These are phyloP conservation scores for Populus tremula DNA, from an alignment of 345 rosid genomes.

Conservation along the genomic window DNA sequence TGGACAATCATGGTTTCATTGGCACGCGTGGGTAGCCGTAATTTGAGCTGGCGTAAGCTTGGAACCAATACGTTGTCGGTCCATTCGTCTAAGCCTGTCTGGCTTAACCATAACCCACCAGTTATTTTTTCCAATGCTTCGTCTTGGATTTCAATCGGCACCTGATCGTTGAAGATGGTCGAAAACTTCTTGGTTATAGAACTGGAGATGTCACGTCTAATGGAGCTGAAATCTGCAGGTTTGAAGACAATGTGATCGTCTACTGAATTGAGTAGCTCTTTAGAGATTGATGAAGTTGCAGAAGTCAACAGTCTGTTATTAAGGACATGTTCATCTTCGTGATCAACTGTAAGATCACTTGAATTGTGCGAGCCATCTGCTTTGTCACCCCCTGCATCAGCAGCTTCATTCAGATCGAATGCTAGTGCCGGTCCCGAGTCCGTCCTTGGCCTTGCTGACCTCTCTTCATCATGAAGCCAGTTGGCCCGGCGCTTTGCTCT, in stretches of 20 bases:
- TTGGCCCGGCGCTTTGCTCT: conserved; percentile 66
- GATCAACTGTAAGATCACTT: conserved; percentile 80
- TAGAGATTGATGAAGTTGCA: conserved; percentile 33
- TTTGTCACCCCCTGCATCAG: conserved; percentile 55
- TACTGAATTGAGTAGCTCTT: conserved; percentile 51
- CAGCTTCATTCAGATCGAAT: conserved; percentile 82
- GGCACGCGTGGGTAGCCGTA: conserved; percentile 23
- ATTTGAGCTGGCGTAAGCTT: conserved; percentile 54
- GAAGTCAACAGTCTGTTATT: conserved; percentile 43
- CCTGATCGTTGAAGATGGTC: conserved; percentile 28
- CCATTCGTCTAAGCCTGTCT: conserved; percentile 76
- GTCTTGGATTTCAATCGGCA: conserved; percentile 52
- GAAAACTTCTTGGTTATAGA: conserved; percentile 51
- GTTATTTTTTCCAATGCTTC: conserved; percentile 71
- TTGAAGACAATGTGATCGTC: conserved; percentile 66
- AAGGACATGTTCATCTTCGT: conserved; percentile 60
- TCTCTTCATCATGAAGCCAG: conserved; percentile 55
- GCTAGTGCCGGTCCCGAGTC: conserved; percentile 40
- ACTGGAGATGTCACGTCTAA: conserved; percentile 34
- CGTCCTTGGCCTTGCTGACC: conserved; percentile 58
- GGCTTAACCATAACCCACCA: conserved; percentile 63
- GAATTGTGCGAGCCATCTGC: conserved; percentile 78
- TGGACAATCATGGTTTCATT: conserved; percentile 40
- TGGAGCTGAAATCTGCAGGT: conserved; percentile 60
- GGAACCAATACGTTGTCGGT: conserved; percentile 64